Conservation (phyloP, 1,139 yeast genomes). For the Saccharomyces hybrid region DNA sequence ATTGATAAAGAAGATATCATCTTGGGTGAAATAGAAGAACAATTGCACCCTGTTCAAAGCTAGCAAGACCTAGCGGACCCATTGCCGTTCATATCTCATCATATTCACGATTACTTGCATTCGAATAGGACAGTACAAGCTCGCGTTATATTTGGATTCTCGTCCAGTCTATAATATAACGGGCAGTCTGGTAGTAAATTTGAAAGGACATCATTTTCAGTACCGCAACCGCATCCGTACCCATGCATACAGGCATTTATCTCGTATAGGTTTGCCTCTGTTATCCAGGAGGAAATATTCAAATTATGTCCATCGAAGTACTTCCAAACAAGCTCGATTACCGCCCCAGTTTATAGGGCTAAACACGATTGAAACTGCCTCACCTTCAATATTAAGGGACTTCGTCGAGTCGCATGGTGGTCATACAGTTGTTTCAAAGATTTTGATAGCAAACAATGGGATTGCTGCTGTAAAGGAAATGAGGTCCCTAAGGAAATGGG, state of each 20-base stretch:
- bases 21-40: neutral
- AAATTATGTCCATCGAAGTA: neutral
- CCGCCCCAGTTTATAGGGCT: constrained; percentile 53
- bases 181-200: neutral
- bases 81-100: neutral
- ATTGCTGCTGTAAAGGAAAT: constrained; percentile 98
- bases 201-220: neutral
- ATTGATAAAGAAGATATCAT: neutral
- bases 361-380: constrained; percentile 57
- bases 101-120: neutral
- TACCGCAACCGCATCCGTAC: neutral
- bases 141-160: neutral
- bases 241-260: neutral
- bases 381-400: constrained; percentile 63
- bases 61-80: neutral
- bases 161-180: neutral
- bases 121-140: neutral
- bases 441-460: constrained; percentile 95
- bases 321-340: constrained; percentile 35
- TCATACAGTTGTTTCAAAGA: constrained; percentile 86
- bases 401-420: constrained; percentile 85
- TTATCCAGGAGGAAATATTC: neutral
- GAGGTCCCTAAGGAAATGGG: constrained; percentile 96
- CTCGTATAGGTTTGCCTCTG: neutral
- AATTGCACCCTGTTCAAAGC: neutral